phyloP scores from a whole-genome alignment of 1,284 basidiomycete species.

The Ustilago hordei region DNA sequence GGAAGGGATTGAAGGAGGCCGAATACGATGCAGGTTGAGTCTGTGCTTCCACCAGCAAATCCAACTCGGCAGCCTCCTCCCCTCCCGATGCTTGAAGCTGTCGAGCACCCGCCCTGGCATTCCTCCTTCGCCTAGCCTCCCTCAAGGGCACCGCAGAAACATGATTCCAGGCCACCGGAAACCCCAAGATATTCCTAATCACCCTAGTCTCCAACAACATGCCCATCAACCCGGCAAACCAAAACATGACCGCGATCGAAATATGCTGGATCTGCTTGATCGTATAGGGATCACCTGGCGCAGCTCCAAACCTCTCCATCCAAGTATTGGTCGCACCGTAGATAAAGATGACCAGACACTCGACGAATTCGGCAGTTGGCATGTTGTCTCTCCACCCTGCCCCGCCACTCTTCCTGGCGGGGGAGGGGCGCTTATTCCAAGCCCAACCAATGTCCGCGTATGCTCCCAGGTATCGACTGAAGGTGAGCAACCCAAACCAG shows the following conservation, averaged over 20 bases:
- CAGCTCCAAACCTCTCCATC: conserved; percentile 91
- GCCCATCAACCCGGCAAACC: conserved; percentile 89
- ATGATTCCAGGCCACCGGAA: conserved; percentile 45
- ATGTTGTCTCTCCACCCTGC: conserved; percentile 47
- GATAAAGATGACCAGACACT: conserved; percentile 85
- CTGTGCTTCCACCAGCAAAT: conserved; percentile 48
- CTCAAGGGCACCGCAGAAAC: conserved; percentile 29
- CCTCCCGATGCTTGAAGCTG: neutral
- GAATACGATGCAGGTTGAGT: conserved; percentile 73
- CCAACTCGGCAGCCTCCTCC: conserved; percentile 19
- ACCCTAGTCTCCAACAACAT: conserved; percentile 86
- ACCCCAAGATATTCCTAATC: conserved; percentile 55
- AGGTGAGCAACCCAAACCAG: conserved; percentile 84
- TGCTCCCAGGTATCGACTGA: conserved; percentile 89
- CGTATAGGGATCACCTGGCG: conserved; percentile 84
- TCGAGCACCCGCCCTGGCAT: neutral
- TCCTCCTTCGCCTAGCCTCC: conserved; percentile 21
- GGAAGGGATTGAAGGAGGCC: conserved; percentile 89
- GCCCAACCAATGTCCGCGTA: conserved; percentile 92
- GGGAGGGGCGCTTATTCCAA: conserved; percentile 77
- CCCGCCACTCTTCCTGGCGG: conserved; percentile 31
- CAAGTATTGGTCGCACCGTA: conserved; percentile 94
- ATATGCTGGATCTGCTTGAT: conserved; percentile 96
- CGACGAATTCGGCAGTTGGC: conserved; percentile 81
- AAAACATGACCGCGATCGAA: conserved; percentile 93